These are phyloP conservation scores for Zasmidium cellare DNA, from an alignment of 2,329 filamentous ascomycete genomes.

Conservation along the genomic window DNA sequence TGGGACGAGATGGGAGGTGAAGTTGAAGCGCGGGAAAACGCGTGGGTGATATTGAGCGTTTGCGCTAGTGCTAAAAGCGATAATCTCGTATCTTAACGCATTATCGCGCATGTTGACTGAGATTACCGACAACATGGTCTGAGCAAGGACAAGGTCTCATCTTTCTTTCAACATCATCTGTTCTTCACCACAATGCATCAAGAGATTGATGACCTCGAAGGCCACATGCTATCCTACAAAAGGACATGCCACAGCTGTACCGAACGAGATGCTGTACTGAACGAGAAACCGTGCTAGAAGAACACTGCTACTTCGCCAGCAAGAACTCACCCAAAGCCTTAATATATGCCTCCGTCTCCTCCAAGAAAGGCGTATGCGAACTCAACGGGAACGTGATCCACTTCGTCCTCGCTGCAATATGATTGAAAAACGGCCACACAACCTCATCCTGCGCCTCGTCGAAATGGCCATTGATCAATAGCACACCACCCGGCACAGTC, in stretches of 20 bases:
- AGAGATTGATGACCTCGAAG: too few relatives aligned
- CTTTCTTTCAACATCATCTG: not conserved
- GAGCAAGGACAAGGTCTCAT: not conserved
- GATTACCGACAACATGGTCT: too few relatives aligned
- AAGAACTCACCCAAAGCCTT: slow-evolving; percentile 35
- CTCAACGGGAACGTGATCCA: slow-evolving; percentile 37
- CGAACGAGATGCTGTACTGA: too few relatives aligned
- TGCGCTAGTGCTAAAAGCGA: not conserved
- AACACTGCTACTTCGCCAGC: not conserved
- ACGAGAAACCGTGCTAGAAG: too few relatives aligned
- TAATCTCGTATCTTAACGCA: not conserved
- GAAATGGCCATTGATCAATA: slow-evolving; percentile 44
- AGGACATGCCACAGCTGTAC: too few relatives aligned
- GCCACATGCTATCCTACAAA: too few relatives aligned
- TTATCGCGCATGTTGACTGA: too few relatives aligned
- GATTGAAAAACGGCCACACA: slow-evolving; percentile 37
- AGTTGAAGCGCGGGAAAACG: not conserved
- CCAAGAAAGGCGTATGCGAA: slow-evolving; percentile 35
- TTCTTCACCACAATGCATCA: not conserved
- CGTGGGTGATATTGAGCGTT: too few relatives aligned
- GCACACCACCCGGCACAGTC: slow-evolving; percentile 27
- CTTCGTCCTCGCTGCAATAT: slow-evolving; percentile 39
- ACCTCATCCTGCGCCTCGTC: slow-evolving; percentile 39
- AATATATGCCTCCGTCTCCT: slow-evolving; percentile 38
- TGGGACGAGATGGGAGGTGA: not conserved